A percentile compares a stretch with the other conserved stretches of the same genome.
Conservation (phyloP, 1,284 basidiomycete species). For the Trichosporon sp. region DNA sequence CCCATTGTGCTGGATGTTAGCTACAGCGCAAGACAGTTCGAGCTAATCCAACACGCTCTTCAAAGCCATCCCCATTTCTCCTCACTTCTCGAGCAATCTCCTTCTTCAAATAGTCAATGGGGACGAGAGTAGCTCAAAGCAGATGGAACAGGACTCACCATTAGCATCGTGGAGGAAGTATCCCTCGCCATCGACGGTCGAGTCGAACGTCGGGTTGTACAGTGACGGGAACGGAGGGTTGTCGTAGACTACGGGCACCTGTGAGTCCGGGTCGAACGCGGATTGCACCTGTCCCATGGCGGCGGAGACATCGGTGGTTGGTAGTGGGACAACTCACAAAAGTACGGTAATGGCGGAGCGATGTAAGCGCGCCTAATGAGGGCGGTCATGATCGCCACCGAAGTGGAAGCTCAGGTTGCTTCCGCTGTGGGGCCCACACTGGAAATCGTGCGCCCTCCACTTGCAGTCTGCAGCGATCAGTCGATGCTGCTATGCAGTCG, state of each 20-base stretch:
- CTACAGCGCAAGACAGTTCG: no score
- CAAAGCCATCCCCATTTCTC: no score
- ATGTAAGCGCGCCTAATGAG: neutral
- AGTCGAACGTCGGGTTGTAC: constrained; percentile 59
- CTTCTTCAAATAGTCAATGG: no score
- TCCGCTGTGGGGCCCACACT: neutral
- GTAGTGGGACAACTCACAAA: neutral
- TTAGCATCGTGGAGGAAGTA: constrained; percentile 58
- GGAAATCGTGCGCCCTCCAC: neutral
- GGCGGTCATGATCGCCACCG: constrained; percentile 5
- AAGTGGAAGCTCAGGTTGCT: neutral
- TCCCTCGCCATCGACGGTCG: constrained; percentile 40
- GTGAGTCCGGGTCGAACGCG: constrained; percentile 39
- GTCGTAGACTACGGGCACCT: constrained; percentile 43
- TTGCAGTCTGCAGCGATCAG: neutral
- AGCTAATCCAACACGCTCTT: no score
- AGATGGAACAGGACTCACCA: constrained; percentile 34
- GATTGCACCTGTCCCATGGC: constrained; percentile 45
- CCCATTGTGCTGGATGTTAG: constrained; percentile 67
- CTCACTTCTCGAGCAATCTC: no score
- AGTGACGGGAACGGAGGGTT: constrained; percentile 60
- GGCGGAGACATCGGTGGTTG: neutral
- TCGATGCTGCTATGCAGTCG: neutral
- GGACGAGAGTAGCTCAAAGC: no score
- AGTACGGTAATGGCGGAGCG: neutral